phyloP scores from a whole-genome alignment of 306 rosid species.

The Prunus salicina region DNA sequence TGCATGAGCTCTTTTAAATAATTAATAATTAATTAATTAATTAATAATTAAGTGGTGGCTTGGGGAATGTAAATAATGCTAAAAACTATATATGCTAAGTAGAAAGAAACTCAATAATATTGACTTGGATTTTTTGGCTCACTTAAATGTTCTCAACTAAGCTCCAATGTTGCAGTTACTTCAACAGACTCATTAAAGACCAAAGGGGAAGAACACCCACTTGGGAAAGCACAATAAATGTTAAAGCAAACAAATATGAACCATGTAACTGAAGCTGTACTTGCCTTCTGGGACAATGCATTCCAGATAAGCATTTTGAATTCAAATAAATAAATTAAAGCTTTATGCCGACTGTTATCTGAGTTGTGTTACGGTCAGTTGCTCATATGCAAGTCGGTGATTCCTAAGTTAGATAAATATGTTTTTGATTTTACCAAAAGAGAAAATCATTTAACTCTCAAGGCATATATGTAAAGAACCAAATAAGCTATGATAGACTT shows the following conservation, averaged over 20 bases:
- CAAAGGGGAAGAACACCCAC: slow-evolving; percentile 22
- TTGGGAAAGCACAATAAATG: slow-evolving; percentile 26
- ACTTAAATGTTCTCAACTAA: slow-evolving; percentile 28
- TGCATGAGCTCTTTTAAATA: slow-evolving; percentile 32
- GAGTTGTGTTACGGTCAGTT: too few relatives aligned
- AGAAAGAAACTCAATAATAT: background rate
- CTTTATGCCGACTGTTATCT: too few relatives aligned
- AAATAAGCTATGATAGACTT: background rate
- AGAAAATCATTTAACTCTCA: background rate
- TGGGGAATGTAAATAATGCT: slow-evolving; percentile 37
- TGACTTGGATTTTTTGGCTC: slow-evolving; percentile 25
- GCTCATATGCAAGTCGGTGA: too few relatives aligned
- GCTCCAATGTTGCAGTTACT: slow-evolving; percentile 29
- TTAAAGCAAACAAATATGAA: slow-evolving; percentile 17
- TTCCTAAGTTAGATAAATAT: background rate
- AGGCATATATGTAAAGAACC: background rate
- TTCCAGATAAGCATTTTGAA: slow-evolving; percentile 7
- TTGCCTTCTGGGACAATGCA: background rate
- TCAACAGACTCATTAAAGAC: slow-evolving; percentile 32
- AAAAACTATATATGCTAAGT: too few relatives aligned
- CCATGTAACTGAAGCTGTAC: slow-evolving; percentile 18
- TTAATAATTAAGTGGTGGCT: slow-evolving; percentile 15
- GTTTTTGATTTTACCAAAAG: background rate
- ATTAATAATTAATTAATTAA: background rate
- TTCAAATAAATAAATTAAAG: too few relatives aligned